phyloP scores from a whole-genome alignment of 129 eudicot species.

The Ambrosia artemisiifolia region DNA sequence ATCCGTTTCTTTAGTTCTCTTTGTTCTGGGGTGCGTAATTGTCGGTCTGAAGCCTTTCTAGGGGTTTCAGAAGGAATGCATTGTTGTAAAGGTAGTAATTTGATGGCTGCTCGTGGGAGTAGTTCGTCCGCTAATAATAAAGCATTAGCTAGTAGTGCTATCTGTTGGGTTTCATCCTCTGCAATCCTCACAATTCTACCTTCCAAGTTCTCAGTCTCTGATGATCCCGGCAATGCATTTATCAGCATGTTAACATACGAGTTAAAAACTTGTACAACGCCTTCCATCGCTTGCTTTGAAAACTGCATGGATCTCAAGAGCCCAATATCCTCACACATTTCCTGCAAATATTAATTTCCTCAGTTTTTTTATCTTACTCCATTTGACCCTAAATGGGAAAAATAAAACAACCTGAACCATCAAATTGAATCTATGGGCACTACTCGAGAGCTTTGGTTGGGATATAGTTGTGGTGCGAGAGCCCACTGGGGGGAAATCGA shows the following conservation, averaged over 20 bases:
- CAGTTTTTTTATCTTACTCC: no score
- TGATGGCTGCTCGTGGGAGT: conserved; percentile 74
- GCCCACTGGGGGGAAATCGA: conserved; percentile 51
- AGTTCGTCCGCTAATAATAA: conserved; percentile 68
- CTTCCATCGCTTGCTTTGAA: conserved; percentile 64
- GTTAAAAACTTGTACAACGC: conserved; percentile 63
- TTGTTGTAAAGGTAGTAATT: conserved; percentile 42
- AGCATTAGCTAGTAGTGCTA: conserved; percentile 76
- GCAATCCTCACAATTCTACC: conserved; percentile 68
- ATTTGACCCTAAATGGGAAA: no score
- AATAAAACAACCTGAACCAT: no score
- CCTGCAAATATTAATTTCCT: no score
- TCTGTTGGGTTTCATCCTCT: conserved; percentile 68
- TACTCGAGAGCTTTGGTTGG: conserved; percentile 75
- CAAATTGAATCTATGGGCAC: conserved; percentile 72
- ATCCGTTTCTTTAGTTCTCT: conserved; percentile 70
- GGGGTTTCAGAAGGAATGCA: conserved; percentile 37
- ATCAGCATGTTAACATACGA: conserved; percentile 64
- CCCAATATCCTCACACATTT: conserved; percentile 82
- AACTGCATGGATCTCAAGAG: conserved; percentile 62
- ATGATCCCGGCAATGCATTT: conserved; percentile 78
- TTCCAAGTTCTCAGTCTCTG: conserved; percentile 68
- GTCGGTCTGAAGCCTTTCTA: conserved; percentile 48
- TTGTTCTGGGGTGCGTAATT: conserved; percentile 68
- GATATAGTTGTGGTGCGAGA: conserved; percentile 37